Base-by-base conservation (phyloP, 2,329 filamentous ascomycete species). In the Fusarium pseudoanthophilum region DNA sequence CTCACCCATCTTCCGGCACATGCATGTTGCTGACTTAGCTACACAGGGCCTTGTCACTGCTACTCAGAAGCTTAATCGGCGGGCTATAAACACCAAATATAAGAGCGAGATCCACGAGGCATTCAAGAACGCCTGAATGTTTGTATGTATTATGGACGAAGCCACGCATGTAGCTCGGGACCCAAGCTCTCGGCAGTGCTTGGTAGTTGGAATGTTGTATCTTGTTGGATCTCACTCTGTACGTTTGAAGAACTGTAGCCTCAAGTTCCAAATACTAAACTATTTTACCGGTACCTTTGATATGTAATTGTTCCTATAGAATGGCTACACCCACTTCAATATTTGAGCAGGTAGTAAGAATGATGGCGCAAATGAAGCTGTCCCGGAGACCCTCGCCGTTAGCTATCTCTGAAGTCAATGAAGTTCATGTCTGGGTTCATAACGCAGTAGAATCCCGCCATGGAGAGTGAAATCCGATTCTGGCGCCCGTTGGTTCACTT, bases 61-160 rank as follows among this genome's bases (percentile, higher is more conserved):
- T 5, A 90, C 88, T 7, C 87, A 89, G 67, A 90, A 90, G 79
- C 81, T 90, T 36, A 89, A 90, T 79, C 84, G 88, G 39, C 84
- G 85, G 70, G 83, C 79, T 18, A 81, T 90, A 40, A 83, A 83
- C 72, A 81, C 84, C 34, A 82, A 79, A 52, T 89, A 87, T 76
- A 82, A 83, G 73, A 82, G 83, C 70, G 82, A 89, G 61, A 89
- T 90, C 7, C 16, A 55, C 1, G 28, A 45, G n/a, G 65, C 63
- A 11, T 37, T 68, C 18, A 48, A 67, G 10, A 40, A 43, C 18
- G 63, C 65, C 4, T 68, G 8, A 39, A 21, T 18, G 20, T 14
- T n/a, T 2, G 6, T 10, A 13, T 24, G 9, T 36, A 18, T 16
- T 11, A 24, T 20, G 8, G 48, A 24, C 11, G 30, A 51, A 51